Evolutionary conservation across 139 green algal genomes (phyloP), one percentile per base, ranked within the genome.

Genomic region (Tetraselmis chui): DNA sequence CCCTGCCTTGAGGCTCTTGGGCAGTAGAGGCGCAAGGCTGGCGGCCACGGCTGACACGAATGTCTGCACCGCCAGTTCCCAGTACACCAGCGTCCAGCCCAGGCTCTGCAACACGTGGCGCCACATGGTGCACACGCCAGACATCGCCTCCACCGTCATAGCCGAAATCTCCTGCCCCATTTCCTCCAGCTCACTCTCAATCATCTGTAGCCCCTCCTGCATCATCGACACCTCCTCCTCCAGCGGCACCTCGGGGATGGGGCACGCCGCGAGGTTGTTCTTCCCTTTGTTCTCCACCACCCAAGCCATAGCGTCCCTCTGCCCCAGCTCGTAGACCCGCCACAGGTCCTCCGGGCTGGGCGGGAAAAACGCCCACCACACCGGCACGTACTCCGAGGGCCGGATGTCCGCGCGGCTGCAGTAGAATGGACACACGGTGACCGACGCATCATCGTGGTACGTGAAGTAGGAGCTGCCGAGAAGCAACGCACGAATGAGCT

Each of bases 391-490:
- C 74, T 77, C 79, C 29, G 29, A 80, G 26, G 85, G 85, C 77
- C 75, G 75, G 78, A 88, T 86, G 76, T 88, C 75, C 28, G 85
- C 85, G n/a, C 84, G 84, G 25, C 28, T 78, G 59, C n/a, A 59
- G 80, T 88, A 88, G 80, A 88, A 88, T 28, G 85, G 85, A 74
- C 78, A 86, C 24, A 86, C 85, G 28, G 79, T 77, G 32, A 88
- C 76, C 23, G 78, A 59, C 28, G 74, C 78, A 28, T 82, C 84
- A 30, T 59, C 58, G 59, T 85, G 81, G 32, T 85, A 82, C 59
- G 85, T 82, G 18, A 80, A 78, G 59, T 83, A 80, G 25, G 59
- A 75, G 11, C 82, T 30, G 59, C 77, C 77, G 23, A 82, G 59
- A 29, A 82, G 67, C 82, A 82, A 27, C 28, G 74, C 85, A 28